These are phyloP conservation scores for Termitomyces sp. DNA, from an alignment of 768 basidiomycete genomes.

Conservation along the genomic window DNA sequence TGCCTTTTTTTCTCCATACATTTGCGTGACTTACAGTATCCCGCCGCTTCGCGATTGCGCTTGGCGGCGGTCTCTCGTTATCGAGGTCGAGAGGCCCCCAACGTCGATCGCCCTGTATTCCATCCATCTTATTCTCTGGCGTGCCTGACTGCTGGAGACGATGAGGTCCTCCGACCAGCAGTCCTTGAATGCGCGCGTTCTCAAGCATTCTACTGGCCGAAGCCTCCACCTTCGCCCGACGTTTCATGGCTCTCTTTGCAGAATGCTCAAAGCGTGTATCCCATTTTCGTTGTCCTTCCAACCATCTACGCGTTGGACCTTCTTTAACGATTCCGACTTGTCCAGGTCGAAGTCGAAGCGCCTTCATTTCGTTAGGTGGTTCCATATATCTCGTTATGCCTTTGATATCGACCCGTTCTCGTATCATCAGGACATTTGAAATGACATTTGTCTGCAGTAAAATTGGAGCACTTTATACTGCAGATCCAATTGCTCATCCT, in stretches of 20 bases:
- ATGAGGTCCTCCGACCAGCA: neutral
- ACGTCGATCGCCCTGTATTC: conserved; percentile 39
- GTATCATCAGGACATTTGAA: conserved; percentile 35
- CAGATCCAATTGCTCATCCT: neutral
- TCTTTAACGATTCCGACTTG: conserved; percentile 77
- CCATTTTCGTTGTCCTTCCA: conserved; percentile 56
- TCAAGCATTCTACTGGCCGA: conserved; percentile 43
- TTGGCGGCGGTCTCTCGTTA: conserved; percentile 68
- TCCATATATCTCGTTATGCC: conserved; percentile 51
- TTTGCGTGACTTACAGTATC: neutral
- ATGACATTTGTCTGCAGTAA: conserved; percentile 30
- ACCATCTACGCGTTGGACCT: conserved; percentile 65
- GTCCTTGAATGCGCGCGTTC: conserved; percentile 46
- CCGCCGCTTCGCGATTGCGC: conserved; percentile 63
- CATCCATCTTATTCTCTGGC: conserved; percentile 17
- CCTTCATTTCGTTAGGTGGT: conserved; percentile 48
- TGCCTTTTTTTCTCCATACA: neutral
- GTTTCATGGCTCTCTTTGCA: conserved; percentile 41
- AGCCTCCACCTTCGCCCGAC: conserved; percentile 43
- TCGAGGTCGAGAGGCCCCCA: conserved; percentile 40
- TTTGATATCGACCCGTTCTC: conserved; percentile 68
- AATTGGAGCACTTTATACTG: no score
- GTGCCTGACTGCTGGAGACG: neutral
- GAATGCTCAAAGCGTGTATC: conserved; percentile 47
- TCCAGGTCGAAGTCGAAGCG: conserved; percentile 48